Conservation (phyloP, 495 filamentous ascomycete genomes). For the Aspergillus nanangensis region DNA sequence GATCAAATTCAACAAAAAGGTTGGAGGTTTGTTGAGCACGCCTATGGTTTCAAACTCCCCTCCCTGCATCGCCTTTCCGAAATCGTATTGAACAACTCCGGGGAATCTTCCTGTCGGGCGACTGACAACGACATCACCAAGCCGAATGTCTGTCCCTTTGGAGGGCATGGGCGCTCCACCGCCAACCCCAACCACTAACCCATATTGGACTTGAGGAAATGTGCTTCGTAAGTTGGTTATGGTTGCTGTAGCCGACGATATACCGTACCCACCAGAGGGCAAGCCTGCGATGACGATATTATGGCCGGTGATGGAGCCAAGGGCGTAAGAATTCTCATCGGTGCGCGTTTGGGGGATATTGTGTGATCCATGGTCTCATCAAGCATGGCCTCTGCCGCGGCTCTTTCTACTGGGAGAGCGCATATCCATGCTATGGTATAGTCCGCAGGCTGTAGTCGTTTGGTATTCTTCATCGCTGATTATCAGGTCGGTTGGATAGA, state of each 20-base stretch:
- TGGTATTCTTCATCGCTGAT: neutral
- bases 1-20: neutral
- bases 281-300: neutral
- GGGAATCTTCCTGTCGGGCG: neutral
- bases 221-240: neutral
- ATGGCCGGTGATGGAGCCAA: neutral
- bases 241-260: neutral
- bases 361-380: conserved; percentile 27
- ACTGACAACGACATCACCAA: neutral
- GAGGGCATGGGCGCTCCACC: neutral
- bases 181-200: neutral
- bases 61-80: neutral
- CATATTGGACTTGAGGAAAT: neutral
- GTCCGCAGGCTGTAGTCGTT: conserved; percentile 10
- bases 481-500: neutral
- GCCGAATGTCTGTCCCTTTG: neutral
- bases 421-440: conserved; percentile 47
- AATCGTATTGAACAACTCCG: neutral
- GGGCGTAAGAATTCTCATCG: neutral
- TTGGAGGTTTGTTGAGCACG: neutral
- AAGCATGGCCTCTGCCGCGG: conserved; percentile 32
- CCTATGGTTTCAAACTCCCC: neutral
- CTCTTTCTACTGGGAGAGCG: conserved; percentile 27
- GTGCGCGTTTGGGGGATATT: conserved; percentile 5
- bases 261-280: neutral